Evolutionary conservation across 495 filamentous ascomycete species (phyloP).

Genomic region (Neurospora sp.): DNA sequence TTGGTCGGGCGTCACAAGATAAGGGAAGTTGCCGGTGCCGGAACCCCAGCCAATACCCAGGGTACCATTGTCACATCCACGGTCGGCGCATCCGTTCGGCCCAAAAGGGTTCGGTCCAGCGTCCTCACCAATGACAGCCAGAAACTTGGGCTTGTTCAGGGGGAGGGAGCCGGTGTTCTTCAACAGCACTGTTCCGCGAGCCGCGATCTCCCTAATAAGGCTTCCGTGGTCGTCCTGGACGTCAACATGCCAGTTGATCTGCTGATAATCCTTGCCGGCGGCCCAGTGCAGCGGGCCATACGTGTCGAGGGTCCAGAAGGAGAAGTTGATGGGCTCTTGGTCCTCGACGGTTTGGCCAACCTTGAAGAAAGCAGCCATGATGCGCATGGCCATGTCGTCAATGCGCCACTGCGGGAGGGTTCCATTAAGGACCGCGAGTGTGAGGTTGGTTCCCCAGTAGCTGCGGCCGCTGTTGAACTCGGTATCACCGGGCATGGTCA

Average conservation of each 20-base stretch:
- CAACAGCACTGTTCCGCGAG: conserved; percentile 72
- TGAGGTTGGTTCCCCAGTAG: conserved; percentile 80
- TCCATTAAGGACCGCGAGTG: conserved; percentile 78
- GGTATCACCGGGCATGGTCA: conserved; percentile 91
- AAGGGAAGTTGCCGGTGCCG: conserved; percentile 83
- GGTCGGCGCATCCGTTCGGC: conserved; percentile 77
- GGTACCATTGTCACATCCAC: conserved; percentile 78
- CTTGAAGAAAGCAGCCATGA: conserved; percentile 90
- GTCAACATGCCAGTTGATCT: conserved; percentile 79
- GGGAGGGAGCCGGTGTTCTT: conserved; percentile 79
- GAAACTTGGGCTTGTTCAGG: conserved; percentile 60
- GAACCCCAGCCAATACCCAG: conserved; percentile 93
- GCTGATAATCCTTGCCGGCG: conserved; percentile 47
- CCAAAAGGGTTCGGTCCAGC: conserved; percentile 65
- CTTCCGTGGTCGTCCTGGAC: conserved; percentile 65
- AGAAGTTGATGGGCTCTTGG: conserved; percentile 68
- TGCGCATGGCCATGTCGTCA: conserved; percentile 86
- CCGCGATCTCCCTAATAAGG: conserved; percentile 63
- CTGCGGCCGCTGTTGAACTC: conserved; percentile 59
- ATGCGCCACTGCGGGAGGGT: conserved; percentile 84
- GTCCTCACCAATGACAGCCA: conserved; percentile 79
- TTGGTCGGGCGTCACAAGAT: conserved; percentile 76
- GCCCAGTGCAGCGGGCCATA: conserved; percentile 57
- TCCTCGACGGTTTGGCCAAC: conserved; percentile 55
- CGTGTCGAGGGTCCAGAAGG: conserved; percentile 73